Conservation (phyloP, 2,329 filamentous ascomycete species). For the Ambrosiella beaveri region DNA sequence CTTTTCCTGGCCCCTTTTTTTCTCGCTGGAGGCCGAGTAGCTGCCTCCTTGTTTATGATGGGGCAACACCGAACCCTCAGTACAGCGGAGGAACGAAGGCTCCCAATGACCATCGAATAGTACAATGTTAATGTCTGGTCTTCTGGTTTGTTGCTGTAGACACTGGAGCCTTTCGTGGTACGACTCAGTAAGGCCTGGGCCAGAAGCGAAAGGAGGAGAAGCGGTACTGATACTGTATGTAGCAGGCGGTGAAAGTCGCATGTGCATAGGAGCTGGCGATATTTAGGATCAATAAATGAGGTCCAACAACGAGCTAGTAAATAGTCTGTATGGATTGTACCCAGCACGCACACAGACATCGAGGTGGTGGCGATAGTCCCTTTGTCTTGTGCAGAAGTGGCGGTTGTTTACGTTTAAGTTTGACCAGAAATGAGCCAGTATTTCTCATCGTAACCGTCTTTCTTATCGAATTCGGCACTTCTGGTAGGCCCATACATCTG, state of each 20-base stretch:
- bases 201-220: slow-evolving; percentile 10
- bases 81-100: too few species aligned
- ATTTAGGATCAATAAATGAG: neutral
- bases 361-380: too few species aligned
- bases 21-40: too few species aligned
- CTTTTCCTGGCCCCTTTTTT: neutral
- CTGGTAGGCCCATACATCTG: neutral
- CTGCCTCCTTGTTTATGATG: too few species aligned
- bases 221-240: neutral
- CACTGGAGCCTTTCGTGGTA: neutral
- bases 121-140: too few species aligned
- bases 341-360: too few species aligned
- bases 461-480: neutral
- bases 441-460: too few species aligned
- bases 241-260: slow-evolving; percentile 10
- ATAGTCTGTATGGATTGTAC: neutral
- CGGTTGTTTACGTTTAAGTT: too few species aligned
- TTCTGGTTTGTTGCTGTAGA: neutral
- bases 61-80: too few species aligned
- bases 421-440: too few species aligned
- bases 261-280: neutral
- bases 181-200: slow-evolving; percentile 4
- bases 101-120: too few species aligned
- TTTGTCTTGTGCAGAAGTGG: too few species aligned
- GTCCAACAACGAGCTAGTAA: neutral